Conservation (phyloP, 495 filamentous ascomycete genomes). For the Pseudomonodictys pantanalensis region DNA sequence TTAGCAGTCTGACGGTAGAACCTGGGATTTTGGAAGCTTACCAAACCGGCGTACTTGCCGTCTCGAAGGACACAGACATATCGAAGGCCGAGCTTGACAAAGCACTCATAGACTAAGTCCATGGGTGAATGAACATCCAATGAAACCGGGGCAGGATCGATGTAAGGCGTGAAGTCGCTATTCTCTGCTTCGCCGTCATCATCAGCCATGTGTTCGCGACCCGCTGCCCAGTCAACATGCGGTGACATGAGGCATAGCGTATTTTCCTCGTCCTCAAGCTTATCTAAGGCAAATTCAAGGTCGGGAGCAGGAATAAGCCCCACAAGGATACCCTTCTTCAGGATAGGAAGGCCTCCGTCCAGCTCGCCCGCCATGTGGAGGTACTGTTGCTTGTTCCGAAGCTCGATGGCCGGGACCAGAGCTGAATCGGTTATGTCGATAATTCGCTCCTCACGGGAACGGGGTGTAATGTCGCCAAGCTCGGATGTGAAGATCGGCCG, state of each 20-base stretch:
- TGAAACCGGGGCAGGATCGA: slow-evolving; percentile 87
- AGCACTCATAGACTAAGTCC: slow-evolving; percentile 95
- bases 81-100: slow-evolving; percentile 86
- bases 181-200: slow-evolving; percentile 55
- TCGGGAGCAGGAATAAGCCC: slow-evolving; percentile 93
- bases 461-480: slow-evolving; percentile 80
- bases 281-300: slow-evolving; percentile 88
- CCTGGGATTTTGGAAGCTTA: slow-evolving; percentile 43
- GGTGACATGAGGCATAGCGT: slow-evolving; percentile 78
- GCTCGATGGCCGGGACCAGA: slow-evolving; percentile 66
- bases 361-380: slow-evolving; percentile 85
- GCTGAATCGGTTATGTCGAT: slow-evolving; percentile 86
- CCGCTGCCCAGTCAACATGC: slow-evolving; percentile 48
- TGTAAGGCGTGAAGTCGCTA: slow-evolving; percentile 83
- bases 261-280: slow-evolving; percentile 67
- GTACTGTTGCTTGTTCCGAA: slow-evolving; percentile 75
- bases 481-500: slow-evolving; percentile 83
- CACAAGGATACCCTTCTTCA: slow-evolving; percentile 74
- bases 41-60: slow-evolving; percentile 83
- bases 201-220: slow-evolving; percentile 40
- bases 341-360: slow-evolving; percentile 85
- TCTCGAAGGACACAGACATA: slow-evolving; percentile 87
- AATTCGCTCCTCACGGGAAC: slow-evolving; percentile 66
- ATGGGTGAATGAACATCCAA: slow-evolving; percentile 88
- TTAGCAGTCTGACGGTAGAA: slow-evolving; percentile 31